Conservation (phyloP, 192 early-diverging fungal genomes). For the Coemansia sp. region DNA sequence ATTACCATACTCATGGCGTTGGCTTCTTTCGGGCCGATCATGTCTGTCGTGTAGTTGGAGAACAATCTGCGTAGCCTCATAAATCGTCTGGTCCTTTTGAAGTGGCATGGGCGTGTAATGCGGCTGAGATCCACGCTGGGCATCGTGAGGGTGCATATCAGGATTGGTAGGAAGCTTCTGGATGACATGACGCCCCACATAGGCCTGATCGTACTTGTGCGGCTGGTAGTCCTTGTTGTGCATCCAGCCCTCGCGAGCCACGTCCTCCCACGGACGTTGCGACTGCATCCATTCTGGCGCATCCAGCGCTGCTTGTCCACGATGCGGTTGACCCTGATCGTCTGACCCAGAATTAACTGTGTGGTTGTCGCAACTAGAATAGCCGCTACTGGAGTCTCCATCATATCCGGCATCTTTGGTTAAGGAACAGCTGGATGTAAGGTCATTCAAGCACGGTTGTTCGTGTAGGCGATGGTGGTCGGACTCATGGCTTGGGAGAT, state of each 20-base stretch:
- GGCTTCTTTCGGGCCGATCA: neutral
- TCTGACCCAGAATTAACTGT: neutral
- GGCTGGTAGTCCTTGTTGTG: conserved; percentile 57
- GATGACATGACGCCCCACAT: conserved; percentile 50
- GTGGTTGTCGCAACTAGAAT: neutral
- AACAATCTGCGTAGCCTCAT: conserved; percentile 54
- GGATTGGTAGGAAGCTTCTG: conserved; percentile 9
- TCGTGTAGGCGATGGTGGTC: neutral
- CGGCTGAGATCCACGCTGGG: conserved; percentile 7
- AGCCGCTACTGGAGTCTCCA: neutral
- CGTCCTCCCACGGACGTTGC: conserved; percentile 60
- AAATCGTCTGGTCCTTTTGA: conserved; percentile 30
- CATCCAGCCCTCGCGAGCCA: conserved; percentile 58
- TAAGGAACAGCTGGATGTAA: neutral
- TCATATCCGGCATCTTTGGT: neutral
- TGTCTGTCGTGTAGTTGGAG: conserved; percentile 25
- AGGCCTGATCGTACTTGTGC: conserved; percentile 56
- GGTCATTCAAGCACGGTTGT: neutral
- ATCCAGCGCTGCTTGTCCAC: conserved; percentile 11
- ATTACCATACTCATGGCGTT: neutral
- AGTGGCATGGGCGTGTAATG: conserved; percentile 31
- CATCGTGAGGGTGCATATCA: neutral
- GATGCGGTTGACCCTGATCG: neutral
- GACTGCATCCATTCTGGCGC: conserved; percentile 52
- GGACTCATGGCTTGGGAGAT: neutral